Evolutionary conservation across 768 basidiomycete genomes (phyloP), one percentile per base, ranked within the genome.

Genomic region (Nevesoporus exiguus): DNA sequence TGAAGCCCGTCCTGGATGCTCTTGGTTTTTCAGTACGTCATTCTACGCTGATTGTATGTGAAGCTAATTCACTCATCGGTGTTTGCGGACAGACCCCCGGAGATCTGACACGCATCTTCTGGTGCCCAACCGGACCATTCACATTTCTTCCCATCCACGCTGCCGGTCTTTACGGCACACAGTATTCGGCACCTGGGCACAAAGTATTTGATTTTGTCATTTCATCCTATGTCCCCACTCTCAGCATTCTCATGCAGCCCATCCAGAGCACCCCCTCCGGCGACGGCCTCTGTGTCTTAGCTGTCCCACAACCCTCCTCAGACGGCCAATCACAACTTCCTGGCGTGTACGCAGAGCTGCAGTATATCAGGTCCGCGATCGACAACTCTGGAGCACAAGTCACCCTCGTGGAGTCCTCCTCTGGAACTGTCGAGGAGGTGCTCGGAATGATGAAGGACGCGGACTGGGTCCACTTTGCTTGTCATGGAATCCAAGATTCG

Each of bases 331-430:
- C 1, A 3, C 45, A 19, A 15, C 54, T 69, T 1, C 63, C 57
- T 1, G 56, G 56, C 19, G 47, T 58, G 15, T 33, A 57, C 4
- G 49, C 54, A 1, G 55, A 55, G 61, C 58, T 52, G 70, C 64
- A 43, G 65, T 66, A 52, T 66, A 71, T 29, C 31, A 41, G 19
- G 10, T 6, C 11, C 2, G 31, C 47, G 0, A 17, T 55, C 44
- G 3, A 11, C 3, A 14, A 14, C 5, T 44, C 42, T 1, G 37
- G 10, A 21, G 22, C 24, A 3, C 43, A 7, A 33, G 33, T 22
- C 22, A 42, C 17, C 8, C 34, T 61, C 7, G 24, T 43, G 0
- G 57, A 61, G 24, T 34, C 53, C 1, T 31, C 47, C 7, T 2
- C 17, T 7, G 51, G 54, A 11, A 59, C 51, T 6, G 53, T 52